Evolutionary conservation across 2,329 filamentous ascomycete genomes (phyloP).

Genomic region (Trichophyton schoenleinii): DNA sequence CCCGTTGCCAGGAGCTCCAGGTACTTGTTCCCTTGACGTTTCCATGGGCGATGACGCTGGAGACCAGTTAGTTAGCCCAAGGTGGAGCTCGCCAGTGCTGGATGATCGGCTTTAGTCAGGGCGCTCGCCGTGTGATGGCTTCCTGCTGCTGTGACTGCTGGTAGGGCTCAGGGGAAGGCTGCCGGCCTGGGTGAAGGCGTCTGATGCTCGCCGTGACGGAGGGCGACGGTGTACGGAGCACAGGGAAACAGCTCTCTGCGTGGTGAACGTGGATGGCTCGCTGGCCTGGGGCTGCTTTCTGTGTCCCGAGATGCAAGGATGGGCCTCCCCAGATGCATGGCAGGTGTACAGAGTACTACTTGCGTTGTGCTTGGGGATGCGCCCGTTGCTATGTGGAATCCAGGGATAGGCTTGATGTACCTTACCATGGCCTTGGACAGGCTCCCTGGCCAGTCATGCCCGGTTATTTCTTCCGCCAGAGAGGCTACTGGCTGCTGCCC

Average conservation of each 20-base stretch:
- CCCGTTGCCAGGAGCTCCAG: not conserved
- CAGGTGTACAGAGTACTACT: not conserved
- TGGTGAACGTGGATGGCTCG: conserved; percentile 1
- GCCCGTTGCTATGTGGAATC: not conserved
- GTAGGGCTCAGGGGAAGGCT: not conserved
- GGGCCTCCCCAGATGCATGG: not conserved
- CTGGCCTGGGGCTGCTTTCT: not conserved
- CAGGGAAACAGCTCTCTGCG: not conserved
- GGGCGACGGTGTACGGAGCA: not conserved
- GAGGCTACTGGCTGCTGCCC: not conserved
- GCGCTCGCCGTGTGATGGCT: too few relatives aligned
- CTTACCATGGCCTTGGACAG: not conserved
- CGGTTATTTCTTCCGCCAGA: not conserved
- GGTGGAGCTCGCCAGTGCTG: not conserved
- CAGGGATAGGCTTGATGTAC: not conserved
- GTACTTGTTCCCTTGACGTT: not conserved
- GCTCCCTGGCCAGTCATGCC: not conserved
- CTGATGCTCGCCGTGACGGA: not conserved
- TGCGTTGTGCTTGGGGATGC: not conserved
- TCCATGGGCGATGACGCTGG: not conserved
- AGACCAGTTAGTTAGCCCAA: too few relatives aligned
- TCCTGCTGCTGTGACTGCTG: too few relatives aligned
- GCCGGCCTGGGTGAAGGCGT: not conserved
- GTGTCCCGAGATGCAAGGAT: not conserved
- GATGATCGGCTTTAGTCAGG: not conserved